Conservation (phyloP, 345 rosid genomes). For the Hirschfeldia incana region DNA sequence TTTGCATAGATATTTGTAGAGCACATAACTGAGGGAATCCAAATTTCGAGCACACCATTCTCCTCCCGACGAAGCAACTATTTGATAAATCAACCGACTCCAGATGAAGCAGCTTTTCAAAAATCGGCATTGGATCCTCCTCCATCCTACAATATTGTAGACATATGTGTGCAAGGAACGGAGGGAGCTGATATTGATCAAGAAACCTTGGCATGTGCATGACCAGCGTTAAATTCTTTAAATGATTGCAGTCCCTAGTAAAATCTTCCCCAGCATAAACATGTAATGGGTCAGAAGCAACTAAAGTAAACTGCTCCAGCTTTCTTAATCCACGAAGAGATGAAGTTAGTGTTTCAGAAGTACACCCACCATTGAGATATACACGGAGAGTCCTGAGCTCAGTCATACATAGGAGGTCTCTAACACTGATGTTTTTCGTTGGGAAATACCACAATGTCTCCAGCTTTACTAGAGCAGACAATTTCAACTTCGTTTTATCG, state of each 20-base stretch:
- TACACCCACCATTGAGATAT: background rate
- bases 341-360: constrained; percentile 1
- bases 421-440: background rate
- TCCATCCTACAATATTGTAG: constrained; percentile 25
- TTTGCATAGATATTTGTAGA: background rate
- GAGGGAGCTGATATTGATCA: constrained; percentile 6
- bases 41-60: constrained; percentile 27
- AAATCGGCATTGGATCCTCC: constrained; percentile 48
- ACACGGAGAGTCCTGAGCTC: constrained; percentile 5
- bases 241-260: constrained; percentile 4
- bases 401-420: constrained; percentile 19
- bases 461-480: constrained; percentile 22
- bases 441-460: constrained; percentile 3
- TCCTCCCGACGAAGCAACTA: constrained; percentile 20
- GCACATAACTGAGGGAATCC: constrained; percentile 26
- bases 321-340: constrained; percentile 1
- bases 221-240: constrained; percentile 28
- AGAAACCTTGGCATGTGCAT: constrained; percentile 35
- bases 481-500: constrained; percentile 12
- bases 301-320: background rate
- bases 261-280: background rate
- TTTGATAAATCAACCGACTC: constrained; percentile 5
- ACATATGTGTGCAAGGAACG: constrained; percentile 36
- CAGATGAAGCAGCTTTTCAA: constrained; percentile 44
- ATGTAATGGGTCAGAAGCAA: background rate